Evolutionary conservation across 1,284 basidiomycete species (phyloP).

Genomic region (Bondarzewia mesenterica): DNA sequence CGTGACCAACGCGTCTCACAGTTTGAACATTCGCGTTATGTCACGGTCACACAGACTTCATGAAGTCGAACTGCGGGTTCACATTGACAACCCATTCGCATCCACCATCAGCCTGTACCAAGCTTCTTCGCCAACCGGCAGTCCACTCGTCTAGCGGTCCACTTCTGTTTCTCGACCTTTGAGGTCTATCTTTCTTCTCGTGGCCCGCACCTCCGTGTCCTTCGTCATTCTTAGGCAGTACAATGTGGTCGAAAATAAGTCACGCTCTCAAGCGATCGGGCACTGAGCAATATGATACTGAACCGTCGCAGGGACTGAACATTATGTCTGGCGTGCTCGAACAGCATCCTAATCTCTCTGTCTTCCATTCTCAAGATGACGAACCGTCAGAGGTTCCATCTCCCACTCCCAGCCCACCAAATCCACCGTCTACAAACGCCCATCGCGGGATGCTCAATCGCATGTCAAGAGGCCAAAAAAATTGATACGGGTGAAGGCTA

Average conservation of each 20-base stretch:
- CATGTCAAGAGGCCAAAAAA: constrained; percentile 20
- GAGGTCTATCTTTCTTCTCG: background rate
- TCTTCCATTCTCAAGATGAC: constrained; percentile 33
- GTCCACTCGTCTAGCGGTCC: background rate
- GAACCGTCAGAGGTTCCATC: constrained; percentile 28
- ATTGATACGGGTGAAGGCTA: constrained; percentile 9
- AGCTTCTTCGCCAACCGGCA: background rate
- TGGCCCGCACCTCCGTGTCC: background rate
- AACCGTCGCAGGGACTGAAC: constrained; percentile 24
- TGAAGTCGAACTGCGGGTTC: no score
- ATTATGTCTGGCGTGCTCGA: constrained; percentile 45
- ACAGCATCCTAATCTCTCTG: constrained; percentile 51
- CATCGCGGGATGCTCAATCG: constrained; percentile 29
- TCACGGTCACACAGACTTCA: no score
- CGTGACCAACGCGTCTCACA: no score
- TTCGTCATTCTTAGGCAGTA: background rate
- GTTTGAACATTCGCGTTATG: no score
- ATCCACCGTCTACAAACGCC: constrained; percentile 31
- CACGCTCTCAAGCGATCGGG: constrained; percentile 41
- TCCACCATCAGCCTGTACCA: background rate
- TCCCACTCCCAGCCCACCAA: constrained; percentile 35
- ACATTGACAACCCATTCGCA: no score
- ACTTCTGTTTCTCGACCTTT: background rate
- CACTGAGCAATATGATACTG: constrained; percentile 26
- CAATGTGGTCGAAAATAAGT: constrained; percentile 60